phyloP scores from a whole-genome alignment of 306 rosid genomes.

The barrel medic (Medicago truncatula) region DNA sequence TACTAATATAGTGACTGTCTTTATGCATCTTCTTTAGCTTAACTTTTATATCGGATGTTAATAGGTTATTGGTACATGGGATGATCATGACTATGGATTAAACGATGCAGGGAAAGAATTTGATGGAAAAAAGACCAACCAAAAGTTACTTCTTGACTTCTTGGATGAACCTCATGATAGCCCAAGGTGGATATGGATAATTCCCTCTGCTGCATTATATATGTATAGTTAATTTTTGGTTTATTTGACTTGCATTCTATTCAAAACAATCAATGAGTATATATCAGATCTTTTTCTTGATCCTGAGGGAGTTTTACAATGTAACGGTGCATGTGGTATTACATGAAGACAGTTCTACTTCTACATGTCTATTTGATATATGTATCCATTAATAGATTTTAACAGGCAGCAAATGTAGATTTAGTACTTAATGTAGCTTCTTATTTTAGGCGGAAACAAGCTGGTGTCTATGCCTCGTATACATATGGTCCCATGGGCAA shows the following conservation, averaged over 20 bases:
- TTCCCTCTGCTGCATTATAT: background rate
- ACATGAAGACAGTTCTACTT: conserved; percentile 1
- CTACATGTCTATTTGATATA: background rate
- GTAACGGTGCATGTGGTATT: background rate
- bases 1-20: background rate
- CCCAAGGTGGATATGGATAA: conserved; percentile 62
- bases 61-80: conserved; percentile 91
- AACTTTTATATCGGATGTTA: conserved; percentile 42
- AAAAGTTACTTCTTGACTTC: conserved; percentile 83
- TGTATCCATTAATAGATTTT: background rate
- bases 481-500: conserved; percentile 70
- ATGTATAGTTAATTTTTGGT: background rate
- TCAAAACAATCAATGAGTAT: no score
- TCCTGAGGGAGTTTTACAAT: conserved; percentile 2
- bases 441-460: conserved; percentile 73
- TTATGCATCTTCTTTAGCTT: conserved; percentile 30
- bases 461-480: conserved; percentile 77
- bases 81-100: conserved; percentile 90
- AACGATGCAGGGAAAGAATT: conserved; percentile 86
- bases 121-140: conserved; percentile 59
- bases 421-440: conserved; percentile 30
- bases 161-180: conserved; percentile 80
- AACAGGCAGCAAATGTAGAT: background rate
- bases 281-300: background rate
- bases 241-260: conserved; percentile 30